Evolutionary conservation across 768 basidiomycete genomes (phyloP).

Genomic region (Leccinum pellstonianum): DNA sequence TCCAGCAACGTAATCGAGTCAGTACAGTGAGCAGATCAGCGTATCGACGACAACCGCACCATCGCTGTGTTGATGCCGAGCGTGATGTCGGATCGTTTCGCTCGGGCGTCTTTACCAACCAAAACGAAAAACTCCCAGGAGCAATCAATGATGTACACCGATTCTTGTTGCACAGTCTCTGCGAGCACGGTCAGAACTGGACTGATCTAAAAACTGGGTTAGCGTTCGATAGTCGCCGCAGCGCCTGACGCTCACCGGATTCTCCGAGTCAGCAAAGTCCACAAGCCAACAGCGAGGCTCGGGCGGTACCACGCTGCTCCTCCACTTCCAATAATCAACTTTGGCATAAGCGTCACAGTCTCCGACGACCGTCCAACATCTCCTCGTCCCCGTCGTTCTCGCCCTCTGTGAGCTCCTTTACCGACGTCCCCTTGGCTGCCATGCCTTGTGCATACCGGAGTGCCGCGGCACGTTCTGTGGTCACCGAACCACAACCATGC

Average conservation of each 20-base stretch:
- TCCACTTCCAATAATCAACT: constrained; percentile 85
- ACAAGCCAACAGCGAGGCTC: constrained; percentile 64
- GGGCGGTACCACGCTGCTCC: constrained; percentile 37
- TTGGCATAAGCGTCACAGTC: constrained; percentile 64
- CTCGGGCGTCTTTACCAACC: constrained; percentile 63
- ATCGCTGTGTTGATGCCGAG: constrained; percentile 58
- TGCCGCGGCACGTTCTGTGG: constrained; percentile 60
- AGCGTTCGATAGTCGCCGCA: constrained; percentile 1
- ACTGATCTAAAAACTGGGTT: constrained; percentile 39
- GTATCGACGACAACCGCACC: constrained; percentile 37
- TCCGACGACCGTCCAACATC: constrained; percentile 87
- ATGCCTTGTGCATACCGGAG: constrained; percentile 56
- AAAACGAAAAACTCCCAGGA: constrained; percentile 79
- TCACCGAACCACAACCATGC: constrained; percentile 71
- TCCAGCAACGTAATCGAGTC: background rate
- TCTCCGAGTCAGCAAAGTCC: constrained; percentile 35
- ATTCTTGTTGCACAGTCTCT: constrained; percentile 38
- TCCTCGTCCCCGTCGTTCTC: constrained; percentile 62
- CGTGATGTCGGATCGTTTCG: constrained; percentile 55
- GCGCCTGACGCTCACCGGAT: constrained; percentile 40
- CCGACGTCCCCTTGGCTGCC: constrained; percentile 34
- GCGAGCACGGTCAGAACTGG: constrained; percentile 45
- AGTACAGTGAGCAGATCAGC: background rate
- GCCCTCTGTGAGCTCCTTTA: constrained; percentile 62
- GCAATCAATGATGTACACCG: constrained; percentile 70